Base-by-base conservation (phyloP, 352 stramenopile species). In the Globisporangium megalacanthum region DNA sequence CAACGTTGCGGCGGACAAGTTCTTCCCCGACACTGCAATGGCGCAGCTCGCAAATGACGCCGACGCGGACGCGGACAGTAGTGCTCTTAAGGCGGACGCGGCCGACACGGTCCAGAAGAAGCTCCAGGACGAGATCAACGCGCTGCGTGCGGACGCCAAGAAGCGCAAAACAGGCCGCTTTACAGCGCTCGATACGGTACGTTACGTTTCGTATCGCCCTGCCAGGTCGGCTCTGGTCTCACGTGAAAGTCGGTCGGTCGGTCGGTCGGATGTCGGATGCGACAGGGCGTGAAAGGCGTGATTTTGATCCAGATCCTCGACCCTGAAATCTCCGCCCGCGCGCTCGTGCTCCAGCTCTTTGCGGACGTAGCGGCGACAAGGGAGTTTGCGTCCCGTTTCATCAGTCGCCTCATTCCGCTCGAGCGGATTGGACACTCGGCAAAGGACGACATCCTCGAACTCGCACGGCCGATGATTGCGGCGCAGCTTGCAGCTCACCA, bases 311-410 rank as follows among this genome's bases (percentile, higher is more conserved):
- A 90, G 54, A 69, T 80, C 46, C 66, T 80, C 31, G 78, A 89
- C 56, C 60, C 71, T 36, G 65, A 31, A 22, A 55, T 89, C 42
- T 83, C 79, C 42, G 68, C 72, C 0, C 66, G 69, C 10, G 71
- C 59, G 44, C 59, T 92, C 8, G 48, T 92, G 41, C 51, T 29
- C 56, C 78, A 85, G 59, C 77, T 92, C 36, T 81, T 92, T 22
- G 69, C 74, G 36, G 68, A 90, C 11, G 75, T 89, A 9, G 74
- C 83, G 33, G 66, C 48, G 3, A 75, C 75, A 3, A 88, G 83
- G 56, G 77, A 90, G 52, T 88, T 92, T 57, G 52, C 79, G 5
- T 92, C 82, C 15, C 74, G 82, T 13, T 92, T 86, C 46, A 83
- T 92, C 19, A 79, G 77, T 59, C 79, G 78, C 19, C 68, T 89